A percentile compares a stretch with the other conserved stretches of the same genome.
Conservation (phyloP, 2,329 filamentous ascomycete genomes). For the Thelonectria rubi region DNA sequence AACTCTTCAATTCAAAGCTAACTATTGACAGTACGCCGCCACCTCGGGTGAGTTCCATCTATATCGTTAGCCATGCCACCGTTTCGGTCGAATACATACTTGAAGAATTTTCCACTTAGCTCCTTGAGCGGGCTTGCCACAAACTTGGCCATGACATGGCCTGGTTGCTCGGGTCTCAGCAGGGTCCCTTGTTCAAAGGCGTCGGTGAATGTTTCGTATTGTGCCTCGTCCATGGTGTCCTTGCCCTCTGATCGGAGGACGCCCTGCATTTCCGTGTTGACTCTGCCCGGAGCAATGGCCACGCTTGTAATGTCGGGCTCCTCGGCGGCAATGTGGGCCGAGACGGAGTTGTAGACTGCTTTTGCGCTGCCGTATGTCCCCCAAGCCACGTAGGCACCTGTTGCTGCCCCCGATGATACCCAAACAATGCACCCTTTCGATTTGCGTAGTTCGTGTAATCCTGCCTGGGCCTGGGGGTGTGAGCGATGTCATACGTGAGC, state of each 20-base stretch:
- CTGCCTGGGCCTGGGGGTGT: constrained; percentile 69
- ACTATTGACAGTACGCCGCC: constrained; percentile 59
- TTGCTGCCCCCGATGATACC: constrained; percentile 81
- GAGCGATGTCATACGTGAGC: neutral
- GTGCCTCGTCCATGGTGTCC: constrained; percentile 59
- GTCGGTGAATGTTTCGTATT: constrained; percentile 74
- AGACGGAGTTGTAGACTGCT: constrained; percentile 83
- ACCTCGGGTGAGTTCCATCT: constrained; percentile 58
- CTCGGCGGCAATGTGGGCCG: constrained; percentile 76
- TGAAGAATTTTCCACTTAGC: constrained; percentile 80
- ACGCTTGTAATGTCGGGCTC: constrained; percentile 80
- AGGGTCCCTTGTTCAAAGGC: constrained; percentile 76
- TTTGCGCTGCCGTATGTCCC: constrained; percentile 85
- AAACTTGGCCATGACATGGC: constrained; percentile 84
- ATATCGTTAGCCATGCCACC: constrained; percentile 31
- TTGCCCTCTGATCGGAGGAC: constrained; percentile 73
- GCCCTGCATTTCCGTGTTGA: constrained; percentile 92
- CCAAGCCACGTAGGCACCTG: constrained; percentile 75
- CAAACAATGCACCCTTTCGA: constrained; percentile 78
- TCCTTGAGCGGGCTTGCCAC: constrained; percentile 70
- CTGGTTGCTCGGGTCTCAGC: constrained; percentile 84
- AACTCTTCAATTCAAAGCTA: constrained; percentile 25
- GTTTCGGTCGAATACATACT: constrained; percentile 56
- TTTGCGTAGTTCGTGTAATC: constrained; percentile 73
- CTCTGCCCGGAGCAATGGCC: constrained; percentile 79